Evolutionary conservation across 306 rosid species (phyloP), one percentile per base, ranked within the genome.

Genomic region (Citrullus mucosospermus): DNA sequence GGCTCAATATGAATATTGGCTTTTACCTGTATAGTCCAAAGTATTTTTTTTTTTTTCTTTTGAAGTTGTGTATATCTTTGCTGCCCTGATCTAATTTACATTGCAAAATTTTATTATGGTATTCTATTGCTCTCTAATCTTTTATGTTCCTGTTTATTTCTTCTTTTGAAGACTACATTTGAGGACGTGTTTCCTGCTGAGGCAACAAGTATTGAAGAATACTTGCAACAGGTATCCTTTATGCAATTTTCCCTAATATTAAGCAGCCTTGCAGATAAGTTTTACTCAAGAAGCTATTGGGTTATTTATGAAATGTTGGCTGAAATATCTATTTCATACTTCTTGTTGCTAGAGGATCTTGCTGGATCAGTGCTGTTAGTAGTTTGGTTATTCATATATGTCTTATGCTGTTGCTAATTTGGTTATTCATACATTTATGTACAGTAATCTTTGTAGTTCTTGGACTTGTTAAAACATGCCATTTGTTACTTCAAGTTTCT

Each of bases 171-270:
- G 99, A 92, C 99, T 82, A 92, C 99, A 77, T 92, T 91, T 85
- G 99, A 95, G 86, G 99, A 95, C 82, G 97, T 91, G 78, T 95
- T 95, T 84, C 99, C 97, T 62, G 97, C 93, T 4, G 99, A 95
- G 84, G 97, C 99, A 65, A 91, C 97, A 59, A 95, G 90, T 34
- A 91, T 95, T n/a, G 97, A 95, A 85, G 99, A 95, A 80, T 95
- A 95, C 85, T 88, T 92, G 85, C 97, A 95, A 88, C 97, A 95
- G 97, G 99, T 95, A 87, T 68, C 77, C 81, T 85, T 70, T 73
- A 81, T 76, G 80, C 44, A 32, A 48, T 54, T 81, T 16, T 20
- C 80, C 32, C 54, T 14, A 16, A 44, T 63, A 44, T 63, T 77
- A 43, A 14, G 54, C 28, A 4, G 34, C 22, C 15, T n/a, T 56